Conservation (phyloP, 352 stramenopile genomes). For the Phytophthora cactorum region DNA sequence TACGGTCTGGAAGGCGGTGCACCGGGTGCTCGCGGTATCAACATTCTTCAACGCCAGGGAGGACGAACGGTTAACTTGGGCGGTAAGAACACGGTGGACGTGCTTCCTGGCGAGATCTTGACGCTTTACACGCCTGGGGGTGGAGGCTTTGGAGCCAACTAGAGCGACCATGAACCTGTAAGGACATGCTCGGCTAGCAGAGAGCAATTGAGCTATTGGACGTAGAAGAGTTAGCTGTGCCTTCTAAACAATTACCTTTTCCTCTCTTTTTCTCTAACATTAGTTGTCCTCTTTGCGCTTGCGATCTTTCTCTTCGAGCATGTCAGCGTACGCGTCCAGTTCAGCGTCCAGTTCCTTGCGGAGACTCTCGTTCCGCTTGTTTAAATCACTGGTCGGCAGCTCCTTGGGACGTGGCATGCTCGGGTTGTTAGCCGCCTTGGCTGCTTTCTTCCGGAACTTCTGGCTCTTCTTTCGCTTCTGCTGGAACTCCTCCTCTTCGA, state of each 20-base stretch:
- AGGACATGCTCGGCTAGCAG: constrained; percentile 16
- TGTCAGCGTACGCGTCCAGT: constrained; percentile 66
- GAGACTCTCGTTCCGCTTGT: constrained; percentile 58
- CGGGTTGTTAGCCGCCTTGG: constrained; percentile 19
- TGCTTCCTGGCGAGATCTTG: constrained; percentile 93
- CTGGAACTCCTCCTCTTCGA: constrained; percentile 25
- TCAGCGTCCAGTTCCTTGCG: constrained; percentile 66
- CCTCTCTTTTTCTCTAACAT: constrained; percentile 20
- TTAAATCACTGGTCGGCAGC: constrained; percentile 39
- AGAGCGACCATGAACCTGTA: constrained; percentile 20
- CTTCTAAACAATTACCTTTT: constrained; percentile 16
- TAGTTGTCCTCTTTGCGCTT: constrained; percentile 24
- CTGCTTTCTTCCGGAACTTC: constrained; percentile 23
- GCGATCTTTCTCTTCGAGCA: constrained; percentile 19
- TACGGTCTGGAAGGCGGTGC: constrained; percentile 95
- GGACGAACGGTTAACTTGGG: constrained; percentile 79
- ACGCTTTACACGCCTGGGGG: constrained; percentile 97
- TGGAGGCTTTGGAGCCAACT: constrained; percentile 90
- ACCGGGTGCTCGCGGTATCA: constrained; percentile 91
- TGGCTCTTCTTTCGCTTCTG: constrained; percentile 28
- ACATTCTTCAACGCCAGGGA: constrained; percentile 86
- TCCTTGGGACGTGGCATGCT: constrained; percentile 14
- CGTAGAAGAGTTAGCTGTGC: background rate
- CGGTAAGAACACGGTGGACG: constrained; percentile 95
- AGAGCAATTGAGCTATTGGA: constrained; percentile 14